Evolutionary conservation across 192 early-diverging fungal species (phyloP), one percentile per base, ranked within the genome.

Genomic region (Backusella liffmaniae): DNA sequence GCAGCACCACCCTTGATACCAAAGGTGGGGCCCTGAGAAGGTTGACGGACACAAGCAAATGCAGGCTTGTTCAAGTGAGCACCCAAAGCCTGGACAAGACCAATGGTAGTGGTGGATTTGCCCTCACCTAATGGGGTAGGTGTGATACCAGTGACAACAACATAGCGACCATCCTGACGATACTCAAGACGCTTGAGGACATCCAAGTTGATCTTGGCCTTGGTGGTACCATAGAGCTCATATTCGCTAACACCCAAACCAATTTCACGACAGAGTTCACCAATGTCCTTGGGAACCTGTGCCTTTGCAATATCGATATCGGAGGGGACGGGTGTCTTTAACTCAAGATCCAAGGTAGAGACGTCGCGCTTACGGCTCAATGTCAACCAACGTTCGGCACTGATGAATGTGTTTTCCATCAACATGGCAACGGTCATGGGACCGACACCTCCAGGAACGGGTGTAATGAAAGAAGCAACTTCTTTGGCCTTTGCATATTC

Each of bases 361-460:
- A 92, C 90, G 34, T 84, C 82, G 36, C 76, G 79, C 76, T 77
- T 85, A 26, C 83, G 86, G 67, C 72, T 87, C 84, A 70, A 74
- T 39, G 84, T 87, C 56, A 93, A 84, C 77, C 88, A 92, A 29
- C 94, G 87, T 77, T 92, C 88, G 23, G 95, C 95, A 67, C 91
- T 91, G 41, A 89, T 74, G 0, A 95, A 84, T 9, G 94, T 96
- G 84, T 99, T 99, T 71, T 93, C 82, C 85, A 99, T 84, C 15
- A 99, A 85, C 97, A 99, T 98, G 59, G 96, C 96, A 8, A 99
- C 97, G 8, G 98, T 99, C 98, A 99, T 99, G 6, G 98, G 98
- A 0, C 98, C 98, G n/a, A 99, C 98, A 44, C 98, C 97, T 37
- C 97, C 97, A 44, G 98, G 98, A 62, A 99, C 98, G 1, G 98